phyloP scores from a whole-genome alignment of 805 yeast species.

The Metschnikowia gruessii region DNA sequence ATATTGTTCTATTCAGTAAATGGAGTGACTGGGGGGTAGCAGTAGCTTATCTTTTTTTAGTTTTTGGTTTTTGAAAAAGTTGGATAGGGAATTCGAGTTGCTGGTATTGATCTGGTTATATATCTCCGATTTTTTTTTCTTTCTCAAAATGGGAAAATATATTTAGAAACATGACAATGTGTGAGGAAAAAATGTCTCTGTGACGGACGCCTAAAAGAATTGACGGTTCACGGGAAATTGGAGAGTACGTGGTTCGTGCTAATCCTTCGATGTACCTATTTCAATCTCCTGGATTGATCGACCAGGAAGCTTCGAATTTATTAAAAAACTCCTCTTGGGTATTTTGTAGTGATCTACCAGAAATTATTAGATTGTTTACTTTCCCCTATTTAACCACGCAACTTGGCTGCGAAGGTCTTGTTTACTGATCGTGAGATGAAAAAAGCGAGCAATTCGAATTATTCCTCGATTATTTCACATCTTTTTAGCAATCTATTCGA shows the following conservation, averaged over 20 bases:
- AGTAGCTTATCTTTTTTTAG: not conserved
- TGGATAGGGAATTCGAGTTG: slow-evolving; percentile 3
- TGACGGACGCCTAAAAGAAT: slow-evolving; percentile 9
- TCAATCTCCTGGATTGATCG: too few species aligned
- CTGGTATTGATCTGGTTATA: slow-evolving; percentile 6
- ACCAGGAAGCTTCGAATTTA: too few species aligned
- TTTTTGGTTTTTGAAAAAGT: slow-evolving; percentile 1
- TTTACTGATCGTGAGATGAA: too few species aligned
- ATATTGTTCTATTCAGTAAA: slow-evolving; percentile 7
- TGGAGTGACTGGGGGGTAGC: not conserved
- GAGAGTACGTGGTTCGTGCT: not conserved
- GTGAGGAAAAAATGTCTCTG: slow-evolving; percentile 12
- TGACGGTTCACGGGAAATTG: not conserved
- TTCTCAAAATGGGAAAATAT: slow-evolving; percentile 6
- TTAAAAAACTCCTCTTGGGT: too few species aligned
- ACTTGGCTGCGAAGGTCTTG: too few species aligned
- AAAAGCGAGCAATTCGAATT: too few species aligned
- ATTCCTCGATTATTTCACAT: too few species aligned
- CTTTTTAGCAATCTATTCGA: too few species aligned
- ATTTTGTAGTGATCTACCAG: too few species aligned
- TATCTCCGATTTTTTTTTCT: slow-evolving; percentile 7
- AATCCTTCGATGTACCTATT: too few species aligned
- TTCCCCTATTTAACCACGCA: too few species aligned
- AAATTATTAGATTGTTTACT: too few species aligned
- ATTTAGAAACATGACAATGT: slow-evolving; percentile 11